phyloP scores from a whole-genome alignment of 2,329 filamentous ascomycete genomes.

The Alternaria rosae region DNA sequence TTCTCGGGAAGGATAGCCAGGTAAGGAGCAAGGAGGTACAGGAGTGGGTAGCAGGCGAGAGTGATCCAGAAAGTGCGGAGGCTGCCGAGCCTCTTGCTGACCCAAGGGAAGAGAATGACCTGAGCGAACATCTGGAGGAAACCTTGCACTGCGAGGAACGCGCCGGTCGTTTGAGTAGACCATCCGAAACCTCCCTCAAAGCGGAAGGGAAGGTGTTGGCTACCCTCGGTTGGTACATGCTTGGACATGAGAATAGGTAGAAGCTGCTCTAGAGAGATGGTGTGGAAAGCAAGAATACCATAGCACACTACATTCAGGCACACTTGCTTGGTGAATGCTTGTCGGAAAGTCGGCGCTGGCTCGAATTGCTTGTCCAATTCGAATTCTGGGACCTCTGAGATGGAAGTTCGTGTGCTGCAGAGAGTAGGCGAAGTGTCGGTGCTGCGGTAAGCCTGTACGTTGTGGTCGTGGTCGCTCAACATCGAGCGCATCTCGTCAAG shows the following conservation, averaged over 20 bases:
- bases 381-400: slow-evolving; percentile 46
- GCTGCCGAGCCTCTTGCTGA: slow-evolving; percentile 77
- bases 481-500: slow-evolving; percentile 69
- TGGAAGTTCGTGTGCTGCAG: slow-evolving; percentile 42
- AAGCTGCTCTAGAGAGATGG: slow-evolving; percentile 94
- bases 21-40: slow-evolving; percentile 90
- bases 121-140: slow-evolving; percentile 89
- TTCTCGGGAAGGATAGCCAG: slow-evolving; percentile 79
- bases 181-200: slow-evolving; percentile 89
- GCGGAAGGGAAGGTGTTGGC: slow-evolving; percentile 76
- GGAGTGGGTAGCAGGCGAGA: slow-evolving; percentile 81
- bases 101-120: slow-evolving; percentile 80
- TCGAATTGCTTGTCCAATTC: slow-evolving; percentile 38
- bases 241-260: slow-evolving; percentile 92
- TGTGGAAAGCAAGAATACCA: slow-evolving; percentile 93
- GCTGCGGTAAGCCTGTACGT: slow-evolving; percentile 69
- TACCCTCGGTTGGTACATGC: slow-evolving; percentile 57
- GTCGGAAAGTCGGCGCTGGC: slow-evolving; percentile 47
- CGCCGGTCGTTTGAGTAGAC: slow-evolving; percentile 81
- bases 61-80: slow-evolving; percentile 83
- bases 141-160: slow-evolving; percentile 88
- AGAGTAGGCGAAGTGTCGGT: slow-evolving; percentile 63
- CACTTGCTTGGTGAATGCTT: slow-evolving; percentile 83
- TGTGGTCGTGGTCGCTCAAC: slow-evolving; percentile 54
- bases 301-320: slow-evolving; percentile 88